Evolutionary conservation across 139 green algal species (phyloP).

Genomic region (Picochlorum sp.): DNA sequence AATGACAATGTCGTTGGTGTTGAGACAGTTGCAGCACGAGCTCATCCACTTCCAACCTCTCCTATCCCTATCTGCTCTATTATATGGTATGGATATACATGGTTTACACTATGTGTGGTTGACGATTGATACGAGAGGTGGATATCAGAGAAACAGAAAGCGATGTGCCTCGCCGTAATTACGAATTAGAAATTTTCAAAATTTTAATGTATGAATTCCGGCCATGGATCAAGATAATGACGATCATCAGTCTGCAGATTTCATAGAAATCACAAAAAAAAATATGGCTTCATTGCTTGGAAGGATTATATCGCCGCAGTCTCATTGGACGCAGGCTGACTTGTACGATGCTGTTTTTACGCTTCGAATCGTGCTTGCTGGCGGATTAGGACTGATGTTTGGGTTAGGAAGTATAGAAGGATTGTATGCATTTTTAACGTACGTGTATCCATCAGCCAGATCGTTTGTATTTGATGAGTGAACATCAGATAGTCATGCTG

Average conservation of each 20-base stretch:
- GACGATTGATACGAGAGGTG: too few relatives aligned
- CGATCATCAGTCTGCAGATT: too few relatives aligned
- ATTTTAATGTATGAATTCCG: too few relatives aligned
- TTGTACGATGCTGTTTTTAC: conserved; percentile 21
- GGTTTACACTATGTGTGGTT: too few relatives aligned
- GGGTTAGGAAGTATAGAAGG: conserved; percentile 16
- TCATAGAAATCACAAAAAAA: not conserved
- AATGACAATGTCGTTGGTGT: too few relatives aligned
- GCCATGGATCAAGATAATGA: too few relatives aligned
- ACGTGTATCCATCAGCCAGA: conserved; percentile 36
- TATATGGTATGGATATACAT: too few relatives aligned
- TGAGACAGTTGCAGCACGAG: too few relatives aligned
- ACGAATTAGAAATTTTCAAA: not conserved
- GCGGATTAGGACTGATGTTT: conserved; percentile 10
- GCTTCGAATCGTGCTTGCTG: conserved; percentile 17
- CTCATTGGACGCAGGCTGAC: conserved; percentile 6
- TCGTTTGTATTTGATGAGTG: conserved; percentile 54
- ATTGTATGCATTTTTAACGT: conserved; percentile 7
- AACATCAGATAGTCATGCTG: conserved; percentile 17
- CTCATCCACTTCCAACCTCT: too few relatives aligned
- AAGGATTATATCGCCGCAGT: conserved; percentile 9
- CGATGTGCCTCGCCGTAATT: not conserved
- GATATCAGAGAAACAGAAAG: not conserved
- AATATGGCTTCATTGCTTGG: conserved; percentile 4
- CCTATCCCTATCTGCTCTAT: too few relatives aligned